Evolutionary conservation across 345 rosid genomes (phyloP).

Genomic region (Brassica juncea): DNA sequence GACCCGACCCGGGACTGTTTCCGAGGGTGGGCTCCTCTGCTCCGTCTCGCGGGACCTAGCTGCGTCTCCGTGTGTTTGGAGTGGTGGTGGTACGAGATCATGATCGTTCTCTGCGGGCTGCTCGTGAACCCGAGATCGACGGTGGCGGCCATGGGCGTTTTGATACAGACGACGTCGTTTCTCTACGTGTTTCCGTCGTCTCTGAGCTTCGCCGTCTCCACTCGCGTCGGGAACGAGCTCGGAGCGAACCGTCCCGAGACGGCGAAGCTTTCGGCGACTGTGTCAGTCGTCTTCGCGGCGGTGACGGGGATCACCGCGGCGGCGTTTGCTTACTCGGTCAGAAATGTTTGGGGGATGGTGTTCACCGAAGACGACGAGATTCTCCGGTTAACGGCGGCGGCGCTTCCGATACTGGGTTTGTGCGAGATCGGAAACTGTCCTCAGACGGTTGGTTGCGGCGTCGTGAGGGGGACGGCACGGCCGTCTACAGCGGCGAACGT

Average conservation of each 20-base stretch:
- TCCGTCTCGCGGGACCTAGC: slow-evolving; percentile 80
- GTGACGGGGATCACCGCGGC: slow-evolving; percentile 65
- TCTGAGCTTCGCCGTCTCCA: slow-evolving; percentile 78
- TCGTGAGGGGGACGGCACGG: slow-evolving; percentile 82
- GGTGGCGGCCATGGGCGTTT: slow-evolving; percentile 87
- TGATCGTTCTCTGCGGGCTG: slow-evolving; percentile 82
- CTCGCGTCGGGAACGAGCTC: slow-evolving; percentile 87
- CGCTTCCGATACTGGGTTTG: slow-evolving; percentile 76
- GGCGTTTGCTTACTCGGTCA: slow-evolving; percentile 64
- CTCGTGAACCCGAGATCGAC: slow-evolving; percentile 62
- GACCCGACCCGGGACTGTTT: slow-evolving; percentile 66
- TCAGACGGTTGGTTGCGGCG: slow-evolving; percentile 93
- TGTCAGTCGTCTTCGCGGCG: slow-evolving; percentile 58
- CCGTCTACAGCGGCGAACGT: slow-evolving; percentile 85
- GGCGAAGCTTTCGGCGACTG: slow-evolving; percentile 66
- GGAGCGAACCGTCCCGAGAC: slow-evolving; percentile 66
- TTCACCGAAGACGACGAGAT: slow-evolving; percentile 67
- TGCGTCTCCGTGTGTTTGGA: slow-evolving; percentile 92
- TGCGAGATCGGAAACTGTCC: slow-evolving; percentile 93
- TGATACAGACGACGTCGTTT: slow-evolving; percentile 92
- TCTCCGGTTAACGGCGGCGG: slow-evolving; percentile 70
- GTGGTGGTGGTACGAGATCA: slow-evolving; percentile 97
- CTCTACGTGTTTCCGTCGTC: slow-evolving; percentile 87
- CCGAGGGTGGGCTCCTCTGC: slow-evolving; percentile 75
- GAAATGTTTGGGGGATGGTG: slow-evolving; percentile 72